Conservation (phyloP, 495 filamentous ascomycete genomes). For the Penicillium silybi region DNA sequence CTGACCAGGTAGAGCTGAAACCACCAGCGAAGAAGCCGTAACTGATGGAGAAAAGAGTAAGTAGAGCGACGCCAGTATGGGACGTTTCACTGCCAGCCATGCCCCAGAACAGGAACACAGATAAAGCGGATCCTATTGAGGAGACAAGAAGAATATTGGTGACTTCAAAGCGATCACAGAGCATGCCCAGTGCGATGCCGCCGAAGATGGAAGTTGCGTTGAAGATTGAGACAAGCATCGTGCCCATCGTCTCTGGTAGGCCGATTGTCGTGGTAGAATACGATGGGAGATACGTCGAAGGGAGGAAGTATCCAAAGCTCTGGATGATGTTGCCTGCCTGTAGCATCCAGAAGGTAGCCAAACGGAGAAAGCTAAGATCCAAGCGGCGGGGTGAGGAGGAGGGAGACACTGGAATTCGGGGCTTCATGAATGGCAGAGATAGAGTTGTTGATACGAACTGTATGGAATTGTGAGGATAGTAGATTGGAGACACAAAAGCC, state of each 20-base stretch:
- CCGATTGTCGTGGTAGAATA: conserved; percentile 50
- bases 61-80: conserved; percentile 44
- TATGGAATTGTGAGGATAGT: neutral
- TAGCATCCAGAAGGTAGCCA: conserved; percentile 50
- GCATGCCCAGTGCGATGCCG: conserved; percentile 52
- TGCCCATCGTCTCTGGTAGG: conserved; percentile 41
- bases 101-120: conserved; percentile 67
- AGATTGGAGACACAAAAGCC: neutral
- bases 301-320: conserved; percentile 65
- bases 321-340: conserved; percentile 57
- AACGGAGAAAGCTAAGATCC: conserved; percentile 45
- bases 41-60: conserved; percentile 61
- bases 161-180: conserved; percentile 59
- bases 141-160: conserved; percentile 57
- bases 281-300: conserved; percentile 60
- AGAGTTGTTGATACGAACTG: conserved; percentile 47
- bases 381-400: conserved; percentile 30
- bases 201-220: conserved; percentile 57
- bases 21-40: conserved; percentile 70
- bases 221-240: conserved; percentile 52
- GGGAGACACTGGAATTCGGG: conserved; percentile 47
- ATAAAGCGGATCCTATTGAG: conserved; percentile 53
- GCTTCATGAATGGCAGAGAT: conserved; percentile 54
- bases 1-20: conserved; percentile 59
- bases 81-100: conserved; percentile 32